phyloP scores from a whole-genome alignment of 176 grass and related monocot species.

The Phyllostachys edulis region DNA sequence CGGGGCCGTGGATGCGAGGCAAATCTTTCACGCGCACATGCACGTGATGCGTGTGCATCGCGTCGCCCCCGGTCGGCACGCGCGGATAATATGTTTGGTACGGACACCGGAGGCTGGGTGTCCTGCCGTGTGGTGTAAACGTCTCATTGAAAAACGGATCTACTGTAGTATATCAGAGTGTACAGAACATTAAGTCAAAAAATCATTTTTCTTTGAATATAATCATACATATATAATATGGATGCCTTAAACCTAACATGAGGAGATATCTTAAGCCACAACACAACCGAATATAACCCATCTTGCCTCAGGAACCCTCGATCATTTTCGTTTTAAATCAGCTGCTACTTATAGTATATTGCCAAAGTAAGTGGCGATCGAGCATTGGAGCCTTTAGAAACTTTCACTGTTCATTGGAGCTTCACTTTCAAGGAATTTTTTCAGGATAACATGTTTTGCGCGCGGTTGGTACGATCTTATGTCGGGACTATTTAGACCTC shows the following conservation, averaged over 20 bases:
- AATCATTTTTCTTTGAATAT: no score
- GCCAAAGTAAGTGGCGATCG: not conserved
- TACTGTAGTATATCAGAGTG: not conserved
- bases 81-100: not conserved
- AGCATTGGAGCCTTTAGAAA: not conserved
- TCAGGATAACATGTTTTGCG: not conserved
- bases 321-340: no score
- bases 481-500: not conserved
- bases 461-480: not conserved
- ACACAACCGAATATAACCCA: no score
- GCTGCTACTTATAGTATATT: no score
- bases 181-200: no score
- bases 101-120: not conserved
- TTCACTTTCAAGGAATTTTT: not conserved
- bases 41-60: not conserved
- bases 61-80: not conserved
- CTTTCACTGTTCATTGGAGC: not conserved
- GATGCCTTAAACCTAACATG: no score
- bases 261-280: no score
- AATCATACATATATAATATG: no score
- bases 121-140: not conserved
- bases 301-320: no score
- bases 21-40: not conserved
- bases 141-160: not conserved
- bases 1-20: not conserved